Evolutionary conservation across 23 red algal genomes (phyloP).

Genomic region (Pyropia haitanensis): DNA sequence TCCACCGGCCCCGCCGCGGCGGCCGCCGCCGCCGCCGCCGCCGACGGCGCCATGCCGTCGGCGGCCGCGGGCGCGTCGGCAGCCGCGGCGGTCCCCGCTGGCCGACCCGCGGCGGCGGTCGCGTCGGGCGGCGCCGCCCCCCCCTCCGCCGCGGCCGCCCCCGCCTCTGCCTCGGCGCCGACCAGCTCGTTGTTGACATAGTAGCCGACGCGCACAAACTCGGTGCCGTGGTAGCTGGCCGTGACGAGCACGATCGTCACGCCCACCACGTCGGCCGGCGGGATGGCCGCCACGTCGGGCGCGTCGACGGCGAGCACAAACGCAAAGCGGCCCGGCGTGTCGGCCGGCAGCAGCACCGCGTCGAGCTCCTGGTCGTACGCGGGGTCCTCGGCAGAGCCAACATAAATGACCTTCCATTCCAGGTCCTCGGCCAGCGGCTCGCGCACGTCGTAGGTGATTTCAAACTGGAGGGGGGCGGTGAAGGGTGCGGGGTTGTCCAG

Average conservation of each 20-base stretch:
- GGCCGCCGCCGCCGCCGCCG: constrained; percentile 13
- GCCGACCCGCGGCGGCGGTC: constrained; percentile 7
- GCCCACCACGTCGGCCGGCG: constrained; percentile 57
- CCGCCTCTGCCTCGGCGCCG: constrained; percentile 28
- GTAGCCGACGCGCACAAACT: constrained; percentile 97
- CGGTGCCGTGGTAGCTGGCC: constrained; percentile 63
- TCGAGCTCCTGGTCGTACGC: constrained; percentile 92
- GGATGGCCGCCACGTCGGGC: constrained; percentile 59
- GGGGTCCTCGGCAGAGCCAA: constrained; percentile 75
- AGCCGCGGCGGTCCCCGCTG: constrained; percentile 6
- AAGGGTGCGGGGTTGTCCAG: constrained; percentile 91
- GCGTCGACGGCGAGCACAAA: constrained; percentile 89
- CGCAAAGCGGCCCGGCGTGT: constrained; percentile 75
- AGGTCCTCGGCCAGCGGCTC: constrained; percentile 94
- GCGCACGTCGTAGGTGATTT: constrained; percentile 98
- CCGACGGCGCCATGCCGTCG: constrained; percentile 16
- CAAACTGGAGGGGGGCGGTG: constrained; percentile 74
- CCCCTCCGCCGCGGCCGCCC: background rate
- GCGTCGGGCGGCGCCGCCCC: constrained; percentile 17
- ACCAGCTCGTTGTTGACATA: constrained; percentile 95
- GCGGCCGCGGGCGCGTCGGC: constrained; percentile 3
- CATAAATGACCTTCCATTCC: constrained; percentile 98
- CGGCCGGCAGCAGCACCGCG: constrained; percentile 80
- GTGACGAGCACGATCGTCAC: constrained; percentile 91
- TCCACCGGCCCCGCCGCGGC: background rate